Evolutionary conservation across 805 yeast species (phyloP).

Genomic region (Ogataea sp.): DNA sequence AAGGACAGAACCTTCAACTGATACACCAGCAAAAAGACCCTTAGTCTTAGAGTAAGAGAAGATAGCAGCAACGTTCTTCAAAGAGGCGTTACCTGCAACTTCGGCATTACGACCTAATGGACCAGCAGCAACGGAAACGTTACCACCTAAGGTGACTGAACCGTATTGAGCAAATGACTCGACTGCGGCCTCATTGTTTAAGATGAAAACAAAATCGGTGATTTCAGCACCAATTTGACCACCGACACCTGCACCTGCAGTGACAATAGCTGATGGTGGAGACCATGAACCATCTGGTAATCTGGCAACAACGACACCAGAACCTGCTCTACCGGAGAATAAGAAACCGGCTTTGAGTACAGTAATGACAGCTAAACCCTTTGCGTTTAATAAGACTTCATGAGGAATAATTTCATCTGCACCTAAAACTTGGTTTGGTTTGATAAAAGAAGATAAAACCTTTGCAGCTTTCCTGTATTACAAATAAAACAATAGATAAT

Average conservation of each 20-base stretch:
- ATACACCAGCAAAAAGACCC: slow-evolving; percentile 95
- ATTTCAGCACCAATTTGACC: slow-evolving; percentile 96
- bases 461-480: slow-evolving; percentile 78
- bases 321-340: slow-evolving; percentile 95
- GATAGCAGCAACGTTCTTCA: slow-evolving; percentile 80
- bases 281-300: slow-evolving; percentile 96
- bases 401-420: slow-evolving; percentile 90
- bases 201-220: slow-evolving; percentile 91
- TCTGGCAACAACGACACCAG: slow-evolving; percentile 91
- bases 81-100: slow-evolving; percentile 91
- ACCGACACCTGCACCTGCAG: slow-evolving; percentile 99
- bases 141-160: slow-evolving; percentile 91
- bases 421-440: slow-evolving; percentile 90
- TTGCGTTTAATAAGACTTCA: slow-evolving; percentile 75
- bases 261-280: slow-evolving; percentile 89
- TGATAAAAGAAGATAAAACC: slow-evolving; percentile 78
- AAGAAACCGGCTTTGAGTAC: slow-evolving; percentile 96
- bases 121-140: slow-evolving; percentile 93
- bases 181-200: slow-evolving; percentile 83
- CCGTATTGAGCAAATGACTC: slow-evolving; percentile 92
- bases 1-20: slow-evolving; percentile 92
- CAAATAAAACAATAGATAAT: no score
- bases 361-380: slow-evolving; percentile 86
- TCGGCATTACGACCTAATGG: slow-evolving; percentile 97
- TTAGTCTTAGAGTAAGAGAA: slow-evolving; percentile 93